Percentiles rank a stretch among this genome's conserved stretches.
phyloP scores from a whole-genome alignment of 1,284 basidiomycete species.

The Schizophyllum amplum region DNA sequence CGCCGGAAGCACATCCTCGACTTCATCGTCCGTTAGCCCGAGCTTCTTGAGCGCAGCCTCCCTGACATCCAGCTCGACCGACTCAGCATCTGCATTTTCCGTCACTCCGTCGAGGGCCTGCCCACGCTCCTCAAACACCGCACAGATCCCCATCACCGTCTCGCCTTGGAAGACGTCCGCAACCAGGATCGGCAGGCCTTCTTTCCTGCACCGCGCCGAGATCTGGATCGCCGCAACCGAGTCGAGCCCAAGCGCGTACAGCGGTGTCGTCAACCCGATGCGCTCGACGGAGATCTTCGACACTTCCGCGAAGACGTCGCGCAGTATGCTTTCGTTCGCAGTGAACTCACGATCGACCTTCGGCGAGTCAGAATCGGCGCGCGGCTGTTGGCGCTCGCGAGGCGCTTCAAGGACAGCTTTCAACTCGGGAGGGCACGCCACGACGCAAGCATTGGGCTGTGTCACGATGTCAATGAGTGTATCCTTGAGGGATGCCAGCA shows the following conservation, averaged over 20 bases:
- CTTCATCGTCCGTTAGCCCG: neutral
- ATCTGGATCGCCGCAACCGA: slow-evolving; percentile 10
- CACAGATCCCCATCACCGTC: slow-evolving; percentile 5
- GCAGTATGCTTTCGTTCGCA: slow-evolving; percentile 1
- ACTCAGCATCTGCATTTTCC: neutral
- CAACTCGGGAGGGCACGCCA: slow-evolving; percentile 1
- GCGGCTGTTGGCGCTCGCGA: neutral
- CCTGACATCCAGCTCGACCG: neutral
- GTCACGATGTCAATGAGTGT: slow-evolving; percentile 4
- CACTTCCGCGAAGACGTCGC: slow-evolving; percentile 4
- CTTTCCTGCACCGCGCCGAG: slow-evolving; percentile 5
- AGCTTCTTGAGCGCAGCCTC: slow-evolving; percentile 2
- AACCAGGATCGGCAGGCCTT: slow-evolving; percentile 6
- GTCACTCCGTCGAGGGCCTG: neutral
- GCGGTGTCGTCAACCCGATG: slow-evolving; percentile 4
- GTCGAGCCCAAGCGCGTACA: slow-evolving; percentile 9
- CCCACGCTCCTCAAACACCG: slow-evolving; percentile 1
- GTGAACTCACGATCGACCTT: neutral
- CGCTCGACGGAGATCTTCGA: slow-evolving; percentile 1
- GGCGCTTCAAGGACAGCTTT: neutral
- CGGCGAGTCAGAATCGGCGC: neutral
- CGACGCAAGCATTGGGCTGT: neutral
- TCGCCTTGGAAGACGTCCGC: slow-evolving; percentile 9
- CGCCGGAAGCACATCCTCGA: slow-evolving; percentile 6
- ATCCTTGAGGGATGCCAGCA: slow-evolving; percentile 1